These are phyloP conservation scores for Sonneratia caseolaris DNA, from an alignment of 345 rosid genomes.

Conservation along the genomic window DNA sequence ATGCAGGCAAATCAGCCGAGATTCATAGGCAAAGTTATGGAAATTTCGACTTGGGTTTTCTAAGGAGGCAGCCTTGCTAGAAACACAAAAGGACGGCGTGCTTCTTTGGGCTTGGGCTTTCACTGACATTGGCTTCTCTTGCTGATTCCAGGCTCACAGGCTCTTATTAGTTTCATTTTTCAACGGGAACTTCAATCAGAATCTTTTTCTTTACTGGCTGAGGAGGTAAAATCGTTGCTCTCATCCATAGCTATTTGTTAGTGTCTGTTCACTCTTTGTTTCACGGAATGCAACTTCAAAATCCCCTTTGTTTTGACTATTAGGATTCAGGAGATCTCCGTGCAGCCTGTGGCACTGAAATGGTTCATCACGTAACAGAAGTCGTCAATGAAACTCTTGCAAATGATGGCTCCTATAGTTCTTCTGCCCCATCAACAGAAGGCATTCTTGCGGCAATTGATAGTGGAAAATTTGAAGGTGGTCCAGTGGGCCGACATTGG, in stretches of 20 bases:
- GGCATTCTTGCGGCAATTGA: conserved; percentile 72
- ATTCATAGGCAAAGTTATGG: not conserved
- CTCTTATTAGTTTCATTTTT: conserved; percentile 65
- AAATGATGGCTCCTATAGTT: conserved; percentile 42
- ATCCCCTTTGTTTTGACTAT: not conserved
- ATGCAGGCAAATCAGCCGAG: not conserved
- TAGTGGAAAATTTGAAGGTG: conserved; percentile 80
- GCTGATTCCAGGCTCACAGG: conserved; percentile 73
- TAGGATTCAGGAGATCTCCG: conserved; percentile 84
- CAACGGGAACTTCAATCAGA: conserved; percentile 62
- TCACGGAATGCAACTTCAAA: conserved; percentile 1
- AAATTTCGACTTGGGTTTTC: not conserved
- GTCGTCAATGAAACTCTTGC: conserved; percentile 74
- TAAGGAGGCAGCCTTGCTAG: not conserved
- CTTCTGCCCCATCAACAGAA: conserved; percentile 40
- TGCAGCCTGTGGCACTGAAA: conserved; percentile 50
- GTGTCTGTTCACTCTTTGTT: not conserved
- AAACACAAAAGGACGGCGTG: not conserved
- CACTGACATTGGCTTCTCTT: not conserved
- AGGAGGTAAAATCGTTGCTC: conserved; percentile 48
- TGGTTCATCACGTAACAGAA: conserved; percentile 57
- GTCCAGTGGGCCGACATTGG: conserved; percentile 87
- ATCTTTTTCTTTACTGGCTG: conserved; percentile 80
- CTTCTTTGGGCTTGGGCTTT: not conserved
- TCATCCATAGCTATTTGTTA: not conserved